Evolutionary conservation across 2,329 filamentous ascomycete genomes (phyloP).

Genomic region (Fusarium heterosporum): DNA sequence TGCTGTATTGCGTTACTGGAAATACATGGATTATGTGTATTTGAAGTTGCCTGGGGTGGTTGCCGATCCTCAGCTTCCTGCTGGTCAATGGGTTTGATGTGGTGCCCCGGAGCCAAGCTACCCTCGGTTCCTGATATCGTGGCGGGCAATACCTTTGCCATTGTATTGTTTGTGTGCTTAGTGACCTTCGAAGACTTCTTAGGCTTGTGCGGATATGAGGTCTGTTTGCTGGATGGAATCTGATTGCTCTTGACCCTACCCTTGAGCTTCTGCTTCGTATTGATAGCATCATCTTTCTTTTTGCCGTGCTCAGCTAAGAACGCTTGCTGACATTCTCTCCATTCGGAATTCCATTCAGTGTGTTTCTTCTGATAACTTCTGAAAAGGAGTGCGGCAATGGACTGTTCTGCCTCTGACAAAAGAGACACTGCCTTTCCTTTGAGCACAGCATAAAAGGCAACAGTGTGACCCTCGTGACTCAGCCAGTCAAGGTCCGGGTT

Average conservation of each 20-base stretch:
- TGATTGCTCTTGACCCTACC: background rate
- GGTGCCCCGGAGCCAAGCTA: too few species aligned
- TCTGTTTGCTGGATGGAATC: background rate
- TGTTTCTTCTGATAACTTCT: conserved; percentile 5
- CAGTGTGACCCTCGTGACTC: conserved; percentile 1
- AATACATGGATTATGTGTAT: too few species aligned
- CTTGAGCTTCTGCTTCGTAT: background rate
- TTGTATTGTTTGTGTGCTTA: background rate
- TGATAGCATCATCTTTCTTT: background rate
- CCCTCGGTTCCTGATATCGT: background rate
- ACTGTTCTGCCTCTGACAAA: background rate
- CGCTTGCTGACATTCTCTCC: conserved; percentile 1
- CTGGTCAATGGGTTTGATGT: too few species aligned
- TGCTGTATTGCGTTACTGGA: too few species aligned
- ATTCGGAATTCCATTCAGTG: conserved; percentile 3
- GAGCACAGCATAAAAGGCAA: background rate
- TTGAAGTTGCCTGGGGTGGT: too few species aligned
- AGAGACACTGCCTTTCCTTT: background rate
- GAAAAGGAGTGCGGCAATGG: background rate
- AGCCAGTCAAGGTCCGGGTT: conserved; percentile 1
- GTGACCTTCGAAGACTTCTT: background rate
- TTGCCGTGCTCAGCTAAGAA: conserved; percentile 3
- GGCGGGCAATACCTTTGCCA: background rate
- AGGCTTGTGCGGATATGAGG: background rate
- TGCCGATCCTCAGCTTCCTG: too few species aligned